A percentile compares a stretch with the other conserved stretches of the same genome.
phyloP scores from a whole-genome alignment of 345 rosid species.

The Salix purpurea region DNA sequence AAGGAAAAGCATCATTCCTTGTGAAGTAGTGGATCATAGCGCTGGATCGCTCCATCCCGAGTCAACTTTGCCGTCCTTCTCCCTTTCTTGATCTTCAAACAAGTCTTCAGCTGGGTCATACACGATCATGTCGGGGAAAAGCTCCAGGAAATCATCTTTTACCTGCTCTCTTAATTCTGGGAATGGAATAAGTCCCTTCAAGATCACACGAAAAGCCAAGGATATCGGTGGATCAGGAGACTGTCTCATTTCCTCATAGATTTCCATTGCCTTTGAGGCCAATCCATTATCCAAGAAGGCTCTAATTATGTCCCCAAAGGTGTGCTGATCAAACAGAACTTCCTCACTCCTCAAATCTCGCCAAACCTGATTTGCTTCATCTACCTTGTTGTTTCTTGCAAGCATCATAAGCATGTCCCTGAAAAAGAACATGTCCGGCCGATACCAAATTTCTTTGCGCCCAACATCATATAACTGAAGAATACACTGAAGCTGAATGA shows the following conservation, averaged over 20 bases:
- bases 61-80: conserved; percentile 46
- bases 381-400: conserved; percentile 71
- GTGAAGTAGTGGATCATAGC: neutral
- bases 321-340: conserved; percentile 85
- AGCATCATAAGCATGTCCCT: conserved; percentile 96
- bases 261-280: conserved; percentile 67
- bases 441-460: conserved; percentile 86
- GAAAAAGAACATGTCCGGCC: conserved; percentile 87
- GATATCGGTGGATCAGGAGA: conserved; percentile 87
- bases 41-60: conserved; percentile 6
- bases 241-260: conserved; percentile 78
- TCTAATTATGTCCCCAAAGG: conserved; percentile 78
- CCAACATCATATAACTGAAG: conserved; percentile 72
- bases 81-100: conserved; percentile 51
- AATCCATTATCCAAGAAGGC: conserved; percentile 62
- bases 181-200: conserved; percentile 79
- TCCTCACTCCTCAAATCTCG: conserved; percentile 71
- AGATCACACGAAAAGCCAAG: conserved; percentile 79
- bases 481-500: neutral
- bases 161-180: conserved; percentile 80
- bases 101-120: conserved; percentile 85
- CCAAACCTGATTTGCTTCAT: conserved; percentile 63
- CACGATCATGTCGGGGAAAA: conserved; percentile 80
- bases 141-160: conserved; percentile 83
- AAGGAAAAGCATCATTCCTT: neutral